Base-by-base conservation (phyloP, 768 basidiomycete genomes). In the Auricularia auricula-judae region DNA sequence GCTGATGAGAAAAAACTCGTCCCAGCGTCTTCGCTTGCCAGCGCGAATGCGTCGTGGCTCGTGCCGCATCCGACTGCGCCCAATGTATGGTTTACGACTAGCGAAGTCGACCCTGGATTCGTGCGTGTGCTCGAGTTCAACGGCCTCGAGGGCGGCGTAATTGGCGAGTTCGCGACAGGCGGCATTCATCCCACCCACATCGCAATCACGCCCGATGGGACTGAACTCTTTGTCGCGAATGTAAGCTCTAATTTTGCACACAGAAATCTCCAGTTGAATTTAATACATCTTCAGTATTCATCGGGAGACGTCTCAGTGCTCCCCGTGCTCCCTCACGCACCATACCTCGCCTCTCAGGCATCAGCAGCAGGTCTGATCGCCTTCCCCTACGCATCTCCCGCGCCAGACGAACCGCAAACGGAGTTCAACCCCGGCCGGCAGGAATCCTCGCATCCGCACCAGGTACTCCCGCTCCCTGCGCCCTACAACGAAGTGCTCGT, bases 11-110 rank as follows among this genome's bases (percentile, higher is more conserved):
- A 75, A 5, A 79, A 78, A 29, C 74, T 91, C 64, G 75, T 75
- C 11, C 71, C 82, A 36, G 69, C 75, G 12, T 80, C 83, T 3
- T 67, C 78, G 16, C 69, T 83, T 62, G 70, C 72, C 8, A 82
- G 85, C 42, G 87, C 88, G 34, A 74, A 79, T 67, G 88, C 91
- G 0, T 90, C 89, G 4, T 93, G 91, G 91, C 79, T 94, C 66
- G 81, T 85, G 10, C 75, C 77, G 7, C 82, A 87, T 70, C 84
- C 86, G 0, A 72, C 70, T 0, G 82, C 87, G 66, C 77, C 74
- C 53, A 81, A 82, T 2, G 68, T 91, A 33, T 76, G 90, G 36
- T 86, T 86, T 69, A 76, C 88, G 10, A 85, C 81, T 0, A 77
- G 91, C n/a, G 87, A 91, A 68, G 82, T 87, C 65, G 67, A 78